Base-by-base conservation (phyloP, 331 rosid species). In the Rosa hybrid region DNA sequence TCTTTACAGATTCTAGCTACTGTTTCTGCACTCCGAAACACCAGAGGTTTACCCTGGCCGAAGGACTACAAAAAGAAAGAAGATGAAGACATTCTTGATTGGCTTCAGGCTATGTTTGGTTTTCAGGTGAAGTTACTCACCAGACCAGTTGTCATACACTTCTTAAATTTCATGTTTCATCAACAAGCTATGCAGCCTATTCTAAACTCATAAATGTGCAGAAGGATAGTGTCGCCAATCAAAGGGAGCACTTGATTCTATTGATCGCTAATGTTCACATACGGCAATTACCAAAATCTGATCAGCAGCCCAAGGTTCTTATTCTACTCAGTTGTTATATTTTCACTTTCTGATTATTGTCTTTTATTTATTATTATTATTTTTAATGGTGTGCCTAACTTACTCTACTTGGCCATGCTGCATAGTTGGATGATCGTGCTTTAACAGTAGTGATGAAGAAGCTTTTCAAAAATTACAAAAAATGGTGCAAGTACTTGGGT, bases 161-260 rank as follows among this genome's bases (percentile, higher is more conserved):
- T 21, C 71, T 78, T 56, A 83, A 25, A 82, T 67, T 79, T 71
- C 42, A 18, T 77, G 53, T 78, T 74, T 68, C 46, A 54, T 74
- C 50, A 41, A 42, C 41, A 74, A 62, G 39, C 73, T 75, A 71
- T 74, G 76, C 70, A 27, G 30, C 30, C 30, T 27, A 27, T 27
- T 1, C 30, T 82, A 78, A 44, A 68, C 76, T 63, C 68, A 44
- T 84, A 80, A 72, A 77, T 78, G 5, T 85, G 86, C 91, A 95
- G 99, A 90, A 86, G 75, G 92, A 85, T 23, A 95, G 82, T 65
- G 99, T 92, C 75, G 99, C 91, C 75, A 95, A 95, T 87, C 99
- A 95, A 89, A 95, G 99, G 86, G 99, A 95, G 78, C 99, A 95
- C 87, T 81, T 95, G 90, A 95, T 95, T 85, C 89, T 95, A 74